Evolutionary conservation across 768 basidiomycete genomes (phyloP), one percentile per base, ranked within the genome.

Genomic region (Pleurotus platypus): DNA sequence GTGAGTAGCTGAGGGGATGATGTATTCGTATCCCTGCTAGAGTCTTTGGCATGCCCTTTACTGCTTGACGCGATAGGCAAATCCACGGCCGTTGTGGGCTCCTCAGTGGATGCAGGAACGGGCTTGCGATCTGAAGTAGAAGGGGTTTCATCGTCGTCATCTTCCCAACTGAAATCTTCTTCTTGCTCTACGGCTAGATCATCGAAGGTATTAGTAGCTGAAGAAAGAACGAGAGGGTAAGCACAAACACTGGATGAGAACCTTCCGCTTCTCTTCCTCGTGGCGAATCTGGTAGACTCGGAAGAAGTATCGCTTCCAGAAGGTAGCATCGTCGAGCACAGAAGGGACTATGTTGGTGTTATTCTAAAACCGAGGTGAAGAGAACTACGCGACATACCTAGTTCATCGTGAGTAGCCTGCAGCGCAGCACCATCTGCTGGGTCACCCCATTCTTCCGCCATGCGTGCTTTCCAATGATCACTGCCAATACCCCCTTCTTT

Each of bases 221-320:
- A 35, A 40, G 20, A 18, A 20, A 18, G 27, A 53, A 55, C 8
- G 27, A 49, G 35, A 46, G 16, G 22, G 50, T 55, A 30, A 35
- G 30, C 11, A 63, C 75, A 16, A 64, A 88, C 93, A 84, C 76
- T 85, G 80, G 35, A 95, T 73, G 35, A 95, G 71, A 30, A 84
- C 84, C 68, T 89, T 90, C 57, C 94, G 83, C 59, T 86, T 85
- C 63, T 82, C 84, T 67, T 91, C 89, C 61, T 93, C 90, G n/a
- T 72, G 67, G 51, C 84, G 80, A 58, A 94, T 91, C 64, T 93
- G 92, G 68, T 90, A 76, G 16, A 84, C 81, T 9, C 94, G 82
- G 82, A 94, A 97, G 75, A 94, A 94, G 73, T 91, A 96, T 5
- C 94, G 82, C 39, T 79, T 79, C 94, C 94, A 96, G 70, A 95